These are phyloP conservation scores for Adansonia madagascariensis DNA, from an alignment of 441 rosid genomes.

Conservation along the genomic window DNA sequence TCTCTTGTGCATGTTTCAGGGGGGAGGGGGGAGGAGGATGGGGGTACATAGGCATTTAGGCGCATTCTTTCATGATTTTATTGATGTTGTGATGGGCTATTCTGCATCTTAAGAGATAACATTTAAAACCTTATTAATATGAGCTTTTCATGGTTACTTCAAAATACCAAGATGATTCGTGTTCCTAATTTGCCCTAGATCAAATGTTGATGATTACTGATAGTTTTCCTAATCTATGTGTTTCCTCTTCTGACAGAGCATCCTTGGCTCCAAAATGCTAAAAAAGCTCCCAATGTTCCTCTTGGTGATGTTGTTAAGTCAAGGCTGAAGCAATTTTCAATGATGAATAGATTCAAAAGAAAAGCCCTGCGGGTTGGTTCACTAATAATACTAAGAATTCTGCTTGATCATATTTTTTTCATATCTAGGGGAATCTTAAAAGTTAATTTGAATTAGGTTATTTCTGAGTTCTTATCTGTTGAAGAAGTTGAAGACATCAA, in stretches of 20 bases:
- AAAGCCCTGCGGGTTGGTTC: slow-evolving; percentile 59
- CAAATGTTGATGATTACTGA: slow-evolving; percentile 4
- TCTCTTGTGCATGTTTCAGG: not conserved
- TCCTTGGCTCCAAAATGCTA: slow-evolving; percentile 69
- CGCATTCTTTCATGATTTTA: not conserved
- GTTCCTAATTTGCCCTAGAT: not conserved
- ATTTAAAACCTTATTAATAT: not conserved
- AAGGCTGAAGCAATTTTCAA: too few relatives aligned
- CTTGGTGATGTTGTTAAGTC: too few relatives aligned
- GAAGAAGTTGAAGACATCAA: slow-evolving; percentile 29
- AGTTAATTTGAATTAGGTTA: slow-evolving; percentile 56
- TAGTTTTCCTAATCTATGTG: slow-evolving; percentile 24
- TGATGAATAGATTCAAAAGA: too few relatives aligned
- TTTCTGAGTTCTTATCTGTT: slow-evolving; percentile 84
- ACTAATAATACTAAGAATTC: not conserved
- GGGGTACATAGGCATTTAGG: not conserved
- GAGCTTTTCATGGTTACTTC: not conserved
- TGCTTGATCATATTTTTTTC: not conserved
- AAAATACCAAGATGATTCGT: not conserved
- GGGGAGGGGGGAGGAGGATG: not conserved
- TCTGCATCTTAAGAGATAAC: not conserved
- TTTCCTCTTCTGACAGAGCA: slow-evolving; percentile 59
- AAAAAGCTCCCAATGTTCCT: too few relatives aligned
- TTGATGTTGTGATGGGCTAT: not conserved
- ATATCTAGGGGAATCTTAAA: slow-evolving; percentile 27